Evolutionary conservation across 2,329 filamentous ascomycete genomes (phyloP), one percentile per base, ranked within the genome.

Genomic region (Fonsecaea multimorphosa): DNA sequence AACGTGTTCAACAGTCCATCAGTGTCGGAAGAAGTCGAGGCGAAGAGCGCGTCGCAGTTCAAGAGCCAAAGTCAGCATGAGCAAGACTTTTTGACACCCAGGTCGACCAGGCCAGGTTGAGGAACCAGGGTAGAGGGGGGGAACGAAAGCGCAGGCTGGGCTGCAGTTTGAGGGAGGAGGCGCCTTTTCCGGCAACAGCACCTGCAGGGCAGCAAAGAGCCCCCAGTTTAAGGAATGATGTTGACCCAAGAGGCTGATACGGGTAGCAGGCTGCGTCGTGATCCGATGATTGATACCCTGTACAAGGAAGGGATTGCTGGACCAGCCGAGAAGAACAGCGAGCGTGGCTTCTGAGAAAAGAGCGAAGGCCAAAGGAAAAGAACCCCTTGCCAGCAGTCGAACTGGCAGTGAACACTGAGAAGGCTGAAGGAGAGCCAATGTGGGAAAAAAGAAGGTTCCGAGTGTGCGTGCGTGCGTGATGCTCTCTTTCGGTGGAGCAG

Each of bases 241-340:
- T 52, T 38, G 53, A 51, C 40, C 46, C 44, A 34, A 44, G 58
- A 34, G 31, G 44, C 27, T 32, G 56, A 49, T 57, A 55, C 27
- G 52, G 44, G 57, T 58, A 61, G 53, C 49, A 34, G 55, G 27
- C 61, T 40, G 49, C 52, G 58, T 44, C 36, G 54, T 49, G 55
- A 40, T 19, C 27, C 31, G 61, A 32, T 8, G 58, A 31, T 40
- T 24, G 11, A 34, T 31, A 46, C 53, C 36, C 29, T 6, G 32
- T n/a, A 32, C 32, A 57, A 63, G 34, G 63, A 63, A 58, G 27
- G 34, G 58, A 62, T 46, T 62, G 67, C 64, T 69, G 64, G 51
- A 63, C 64, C 64, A 56, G 67, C 64, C 56, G 61, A 63, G 49
- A 58, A 55, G 60, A 40, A 60, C 31, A 27, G 32, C 46, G 32